phyloP scores from a whole-genome alignment of 108 stramenopile genomes.

The Fistulifera pelliculosa region DNA sequence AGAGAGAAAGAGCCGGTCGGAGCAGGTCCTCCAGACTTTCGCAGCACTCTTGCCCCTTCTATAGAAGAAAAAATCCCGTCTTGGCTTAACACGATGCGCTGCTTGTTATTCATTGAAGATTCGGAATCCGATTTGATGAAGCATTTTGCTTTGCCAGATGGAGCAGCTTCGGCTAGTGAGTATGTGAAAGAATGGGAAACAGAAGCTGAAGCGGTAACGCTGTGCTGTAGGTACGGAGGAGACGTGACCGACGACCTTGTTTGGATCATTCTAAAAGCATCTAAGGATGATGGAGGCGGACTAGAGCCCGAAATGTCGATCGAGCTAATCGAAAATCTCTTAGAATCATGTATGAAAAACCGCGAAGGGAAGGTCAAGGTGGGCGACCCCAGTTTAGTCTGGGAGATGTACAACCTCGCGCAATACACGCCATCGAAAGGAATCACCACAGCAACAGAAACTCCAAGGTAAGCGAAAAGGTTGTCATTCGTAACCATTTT shows the following conservation, averaged over 20 bases:
- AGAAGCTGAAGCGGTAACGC: slow-evolving; percentile 23
- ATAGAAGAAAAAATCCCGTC: slow-evolving; percentile 10
- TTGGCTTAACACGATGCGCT: slow-evolving; percentile 34
- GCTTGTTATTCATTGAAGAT: slow-evolving; percentile 44
- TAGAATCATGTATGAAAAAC: slow-evolving; percentile 29
- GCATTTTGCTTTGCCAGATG: slow-evolving; percentile 15
- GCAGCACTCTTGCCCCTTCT: slow-evolving; percentile 31
- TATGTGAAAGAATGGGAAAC: slow-evolving; percentile 17
- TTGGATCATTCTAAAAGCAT: slow-evolving; percentile 35
- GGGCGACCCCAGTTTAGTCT: slow-evolving; percentile 23
- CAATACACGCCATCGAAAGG: slow-evolving; percentile 33
- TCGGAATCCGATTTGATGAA: slow-evolving; percentile 30
- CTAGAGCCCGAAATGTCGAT: slow-evolving; percentile 30
- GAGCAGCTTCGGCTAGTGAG: too few relatives aligned
- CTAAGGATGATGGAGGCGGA: neutral
- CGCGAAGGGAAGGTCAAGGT: slow-evolving; percentile 11
- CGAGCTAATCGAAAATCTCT: slow-evolving; percentile 45
- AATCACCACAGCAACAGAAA: neutral
- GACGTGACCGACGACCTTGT: slow-evolving; percentile 62
- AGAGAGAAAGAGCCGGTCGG: slow-evolving; percentile 22
- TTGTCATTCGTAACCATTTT: too few relatives aligned
- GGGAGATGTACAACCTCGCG: slow-evolving; percentile 48
- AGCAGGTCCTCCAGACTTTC: slow-evolving; percentile 41
- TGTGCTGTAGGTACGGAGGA: slow-evolving; percentile 36
- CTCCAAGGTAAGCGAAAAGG: neutral